These are phyloP conservation scores for Ilex paraguariensis DNA, from an alignment of 305 asterid genomes.

Conservation along the genomic window DNA sequence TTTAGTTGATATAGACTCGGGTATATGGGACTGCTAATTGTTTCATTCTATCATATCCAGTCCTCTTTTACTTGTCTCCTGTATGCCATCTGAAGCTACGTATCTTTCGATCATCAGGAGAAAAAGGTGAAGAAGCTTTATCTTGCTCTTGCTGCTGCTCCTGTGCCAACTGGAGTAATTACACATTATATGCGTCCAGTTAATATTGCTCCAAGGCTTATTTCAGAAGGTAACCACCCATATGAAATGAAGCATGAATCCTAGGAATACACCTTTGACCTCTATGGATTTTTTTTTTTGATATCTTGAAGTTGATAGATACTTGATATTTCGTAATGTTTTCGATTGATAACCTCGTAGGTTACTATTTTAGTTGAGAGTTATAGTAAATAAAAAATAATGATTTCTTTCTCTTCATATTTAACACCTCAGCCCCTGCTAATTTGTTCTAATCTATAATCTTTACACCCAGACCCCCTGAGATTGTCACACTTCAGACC, in stretches of 20 bases:
- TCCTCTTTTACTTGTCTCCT: too few relatives aligned
- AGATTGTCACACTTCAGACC: too few relatives aligned
- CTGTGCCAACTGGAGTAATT: slow-evolving; percentile 62
- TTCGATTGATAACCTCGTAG: too few relatives aligned
- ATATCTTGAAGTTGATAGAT: neutral
- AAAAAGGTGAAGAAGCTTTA: slow-evolving; percentile 83
- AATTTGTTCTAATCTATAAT: too few relatives aligned
- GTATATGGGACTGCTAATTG: neutral
- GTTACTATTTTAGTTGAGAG: too few relatives aligned
- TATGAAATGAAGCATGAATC: neutral
- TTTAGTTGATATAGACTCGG: slow-evolving; percentile 10
- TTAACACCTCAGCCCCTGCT: too few relatives aligned
- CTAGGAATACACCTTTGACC: neutral
- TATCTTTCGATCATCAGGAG: slow-evolving; percentile 37
- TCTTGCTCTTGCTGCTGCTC: slow-evolving; percentile 88
- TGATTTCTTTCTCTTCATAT: too few relatives aligned
- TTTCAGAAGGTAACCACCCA: slow-evolving; percentile 55
- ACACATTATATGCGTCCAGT: slow-evolving; percentile 92
- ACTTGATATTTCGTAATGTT: too few relatives aligned
- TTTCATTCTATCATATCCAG: too few relatives aligned
- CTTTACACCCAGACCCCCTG: too few relatives aligned
- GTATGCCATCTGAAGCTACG: neutral
- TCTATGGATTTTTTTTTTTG: neutral
- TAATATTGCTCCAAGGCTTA: slow-evolving; percentile 76
- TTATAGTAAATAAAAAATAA: too few relatives aligned